Percentiles rank a stretch among this genome's conserved stretches.
phyloP scores from a whole-genome alignment of 208 protist genomes.

The Naegleria gruberi region DNA sequence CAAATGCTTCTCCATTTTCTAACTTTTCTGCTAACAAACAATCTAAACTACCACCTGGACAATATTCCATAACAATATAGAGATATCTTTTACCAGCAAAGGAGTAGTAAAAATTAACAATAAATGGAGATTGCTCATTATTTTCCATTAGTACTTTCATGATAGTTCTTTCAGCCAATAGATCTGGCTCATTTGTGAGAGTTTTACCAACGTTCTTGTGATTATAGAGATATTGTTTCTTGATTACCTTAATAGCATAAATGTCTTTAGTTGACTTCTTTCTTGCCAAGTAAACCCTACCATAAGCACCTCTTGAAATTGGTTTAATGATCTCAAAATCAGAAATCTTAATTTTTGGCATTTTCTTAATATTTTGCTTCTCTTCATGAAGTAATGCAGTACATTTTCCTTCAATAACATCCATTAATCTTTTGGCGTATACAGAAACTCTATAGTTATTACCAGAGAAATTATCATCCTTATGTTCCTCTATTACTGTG shows the following conservation, averaged over 20 bases:
- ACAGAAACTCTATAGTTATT: not conserved
- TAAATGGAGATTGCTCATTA: slow-evolving; percentile 47
- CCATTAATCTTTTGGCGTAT: not conserved
- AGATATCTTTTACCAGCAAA: slow-evolving; percentile 78
- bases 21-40: slow-evolving; percentile 61
- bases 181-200: not conserved
- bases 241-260: slow-evolving; percentile 29
- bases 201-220: slow-evolving; percentile 9
- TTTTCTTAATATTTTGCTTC: slow-evolving; percentile 26
- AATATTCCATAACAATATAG: slow-evolving; percentile 89
- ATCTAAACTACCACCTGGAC: slow-evolving; percentile 79
- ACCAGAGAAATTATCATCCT: not conserved
- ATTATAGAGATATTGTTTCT: not conserved
- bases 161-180: not conserved
- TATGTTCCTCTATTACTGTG: not conserved
- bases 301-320: slow-evolving; percentile 76
- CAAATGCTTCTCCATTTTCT: slow-evolving; percentile 60
- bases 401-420: not conserved
- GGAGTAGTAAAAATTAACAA: slow-evolving; percentile 71
- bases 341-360: slow-evolving; percentile 50
- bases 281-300: slow-evolving; percentile 62
- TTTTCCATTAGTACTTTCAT: not conserved
- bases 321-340: slow-evolving; percentile 75
- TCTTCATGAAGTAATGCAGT: not conserved
- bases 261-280: slow-evolving; percentile 30